Conservation (phyloP, 108 stramenopile species). For the Conticribra guillardii region DNA sequence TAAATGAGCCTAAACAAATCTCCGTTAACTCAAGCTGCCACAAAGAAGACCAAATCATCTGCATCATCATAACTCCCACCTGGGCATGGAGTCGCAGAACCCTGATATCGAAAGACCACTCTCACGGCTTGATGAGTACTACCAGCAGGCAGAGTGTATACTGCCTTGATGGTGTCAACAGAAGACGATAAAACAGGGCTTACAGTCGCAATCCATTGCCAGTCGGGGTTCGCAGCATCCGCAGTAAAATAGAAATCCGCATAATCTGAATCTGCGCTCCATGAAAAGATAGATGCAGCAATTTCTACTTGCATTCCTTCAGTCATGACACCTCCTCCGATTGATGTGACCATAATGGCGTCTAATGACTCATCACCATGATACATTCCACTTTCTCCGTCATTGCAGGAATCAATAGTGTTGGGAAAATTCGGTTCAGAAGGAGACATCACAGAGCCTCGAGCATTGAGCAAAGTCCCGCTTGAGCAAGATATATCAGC, state of each 20-base stretch:
- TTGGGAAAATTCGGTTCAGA: constrained; percentile 20
- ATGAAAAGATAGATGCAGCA: constrained; percentile 11
- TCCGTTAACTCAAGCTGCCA: no score
- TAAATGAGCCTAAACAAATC: no score
- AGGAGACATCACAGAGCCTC: neutral
- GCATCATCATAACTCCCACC: constrained; percentile 11
- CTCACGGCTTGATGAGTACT: constrained; percentile 16
- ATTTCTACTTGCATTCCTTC: constrained; percentile 5
- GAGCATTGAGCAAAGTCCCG: constrained; percentile 12
- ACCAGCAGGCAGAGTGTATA: constrained; percentile 19
- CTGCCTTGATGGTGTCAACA: constrained; percentile 17
- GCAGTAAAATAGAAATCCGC: constrained; percentile 20
- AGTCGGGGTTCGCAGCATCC: constrained; percentile 12
- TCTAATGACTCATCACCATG: constrained; percentile 30
- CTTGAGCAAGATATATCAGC: constrained; percentile 8
- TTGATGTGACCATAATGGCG: constrained; percentile 22
- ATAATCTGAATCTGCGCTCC: constrained; percentile 11
- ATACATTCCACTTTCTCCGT: constrained; percentile 23
- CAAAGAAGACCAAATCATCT: neutral
- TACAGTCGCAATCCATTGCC: no score
- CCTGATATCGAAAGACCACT: constrained; percentile 14
- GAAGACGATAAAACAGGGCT: no score
- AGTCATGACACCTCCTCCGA: neutral
- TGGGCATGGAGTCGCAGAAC: neutral
- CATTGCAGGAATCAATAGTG: constrained; percentile 24